A percentile compares a stretch with the other conserved stretches of the same genome.
Conservation (phyloP, 2,329 filamentous ascomycete species). For the Arachnomyces sp. region DNA sequence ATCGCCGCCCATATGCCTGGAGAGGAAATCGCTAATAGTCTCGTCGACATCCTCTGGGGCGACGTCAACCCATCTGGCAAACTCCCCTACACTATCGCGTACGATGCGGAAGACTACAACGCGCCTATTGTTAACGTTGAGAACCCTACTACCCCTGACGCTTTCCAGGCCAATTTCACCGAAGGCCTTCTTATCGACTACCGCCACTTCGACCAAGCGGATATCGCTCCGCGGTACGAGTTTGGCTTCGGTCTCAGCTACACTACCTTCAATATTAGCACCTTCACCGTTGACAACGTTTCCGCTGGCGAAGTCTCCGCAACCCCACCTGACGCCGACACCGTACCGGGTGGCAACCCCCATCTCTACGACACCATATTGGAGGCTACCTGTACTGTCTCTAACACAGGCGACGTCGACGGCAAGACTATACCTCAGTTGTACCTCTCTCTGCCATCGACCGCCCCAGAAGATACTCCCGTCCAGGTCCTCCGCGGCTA, state of each 20-base stretch:
- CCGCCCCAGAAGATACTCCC: constrained; percentile 13
- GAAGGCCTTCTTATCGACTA: constrained; percentile 49
- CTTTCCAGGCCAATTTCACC: constrained; percentile 49
- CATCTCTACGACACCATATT: constrained; percentile 48
- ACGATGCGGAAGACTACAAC: constrained; percentile 55
- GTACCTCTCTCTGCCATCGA: constrained; percentile 42
- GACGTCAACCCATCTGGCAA: constrained; percentile 68
- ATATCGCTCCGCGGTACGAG: constrained; percentile 28
- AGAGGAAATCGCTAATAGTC: constrained; percentile 71
- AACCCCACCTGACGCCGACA: constrained; percentile 5
- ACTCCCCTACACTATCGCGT: constrained; percentile 72
- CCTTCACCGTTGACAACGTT: neutral
- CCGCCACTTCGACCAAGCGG: constrained; percentile 40
- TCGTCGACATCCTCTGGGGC: constrained; percentile 78
- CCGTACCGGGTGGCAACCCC: constrained; percentile 43
- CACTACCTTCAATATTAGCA: constrained; percentile 47
- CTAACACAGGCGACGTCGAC: constrained; percentile 42
- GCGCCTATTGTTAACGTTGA: constrained; percentile 27
- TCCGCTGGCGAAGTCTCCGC: neutral
- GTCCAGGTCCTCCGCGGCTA: constrained; percentile 43
- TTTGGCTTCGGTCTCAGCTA: constrained; percentile 70
- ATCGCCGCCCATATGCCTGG: constrained; percentile 75
- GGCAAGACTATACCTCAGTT: constrained; percentile 49
- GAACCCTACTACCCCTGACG: neutral
- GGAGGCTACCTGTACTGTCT: constrained; percentile 39